phyloP scores from a whole-genome alignment of 2,329 filamentous ascomycete species.

The Gyromitra esculenta region DNA sequence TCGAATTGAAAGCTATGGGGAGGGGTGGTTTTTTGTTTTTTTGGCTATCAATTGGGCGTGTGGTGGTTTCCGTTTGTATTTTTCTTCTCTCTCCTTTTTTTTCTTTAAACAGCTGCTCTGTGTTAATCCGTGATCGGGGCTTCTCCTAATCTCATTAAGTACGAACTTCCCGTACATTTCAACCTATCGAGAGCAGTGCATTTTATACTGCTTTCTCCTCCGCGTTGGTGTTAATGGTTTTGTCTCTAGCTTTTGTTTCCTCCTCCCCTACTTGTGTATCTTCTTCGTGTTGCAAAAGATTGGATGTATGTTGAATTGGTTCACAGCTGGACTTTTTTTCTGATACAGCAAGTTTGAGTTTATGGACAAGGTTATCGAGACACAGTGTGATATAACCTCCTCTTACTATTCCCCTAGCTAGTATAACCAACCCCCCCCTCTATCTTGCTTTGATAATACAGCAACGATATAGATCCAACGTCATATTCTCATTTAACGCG shows the following conservation, averaged over 20 bases:
- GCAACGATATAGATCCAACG: too few relatives aligned
- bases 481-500: too few relatives aligned
- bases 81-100: neutral
- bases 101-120: neutral
- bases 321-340: neutral
- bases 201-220: neutral
- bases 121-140: neutral
- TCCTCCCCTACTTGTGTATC: neutral
- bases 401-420: too few relatives aligned
- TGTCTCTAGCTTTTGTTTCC: neutral
- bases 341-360: too few relatives aligned
- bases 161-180: constrained; percentile 2
- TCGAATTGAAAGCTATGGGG: neutral
- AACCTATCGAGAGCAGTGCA: neutral
- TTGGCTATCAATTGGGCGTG: neutral
- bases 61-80: neutral
- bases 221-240: neutral
- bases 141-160: constrained; percentile 26
- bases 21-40: neutral
- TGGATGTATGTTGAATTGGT: neutral
- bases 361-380: too few relatives aligned
- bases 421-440: too few relatives aligned
- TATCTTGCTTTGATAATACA: too few relatives aligned
- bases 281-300: neutral
- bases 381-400: too few relatives aligned